Conservation (phyloP, 192 early-diverging fungal species). For the Backusella mclennaniae region DNA sequence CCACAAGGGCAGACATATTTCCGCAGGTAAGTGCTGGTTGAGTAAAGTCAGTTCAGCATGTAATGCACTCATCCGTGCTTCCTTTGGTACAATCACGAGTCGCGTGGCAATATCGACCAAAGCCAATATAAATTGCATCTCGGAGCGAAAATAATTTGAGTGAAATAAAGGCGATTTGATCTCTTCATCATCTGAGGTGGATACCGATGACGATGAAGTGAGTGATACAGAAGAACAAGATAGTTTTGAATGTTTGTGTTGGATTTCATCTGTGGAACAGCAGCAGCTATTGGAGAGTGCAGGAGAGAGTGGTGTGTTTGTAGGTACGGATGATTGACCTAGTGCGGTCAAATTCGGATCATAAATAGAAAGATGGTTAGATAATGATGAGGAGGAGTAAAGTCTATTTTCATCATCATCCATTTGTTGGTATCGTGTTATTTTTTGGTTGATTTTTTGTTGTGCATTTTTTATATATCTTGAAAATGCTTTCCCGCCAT, state of each 20-base stretch:
- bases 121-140: slow-evolving; percentile 89
- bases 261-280: slow-evolving; percentile 19
- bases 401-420: background rate
- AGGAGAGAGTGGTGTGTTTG: slow-evolving; percentile 23
- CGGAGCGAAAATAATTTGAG: slow-evolving; percentile 86
- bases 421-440: background rate
- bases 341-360: slow-evolving; percentile 35
- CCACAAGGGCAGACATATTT: slow-evolving; percentile 94
- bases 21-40: slow-evolving; percentile 91
- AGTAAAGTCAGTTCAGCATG: slow-evolving; percentile 89
- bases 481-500: slow-evolving; percentile 67
- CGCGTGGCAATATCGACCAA: slow-evolving; percentile 90
- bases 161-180: slow-evolving; percentile 30
- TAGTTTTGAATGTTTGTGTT: slow-evolving; percentile 10
- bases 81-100: slow-evolving; percentile 85
- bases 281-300: slow-evolving; percentile 18
- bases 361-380: slow-evolving; percentile 22
- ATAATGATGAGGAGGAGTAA: background rate
- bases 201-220: background rate
- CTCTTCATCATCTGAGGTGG: background rate
- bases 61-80: slow-evolving; percentile 80
- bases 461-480: slow-evolving; percentile 43
- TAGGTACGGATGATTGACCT: slow-evolving; percentile 41
- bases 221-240: background rate
- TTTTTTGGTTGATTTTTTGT: slow-evolving; percentile 31